Conservation (phyloP, 2,329 filamentous ascomycete species). For the Colletotrichum sp. region DNA sequence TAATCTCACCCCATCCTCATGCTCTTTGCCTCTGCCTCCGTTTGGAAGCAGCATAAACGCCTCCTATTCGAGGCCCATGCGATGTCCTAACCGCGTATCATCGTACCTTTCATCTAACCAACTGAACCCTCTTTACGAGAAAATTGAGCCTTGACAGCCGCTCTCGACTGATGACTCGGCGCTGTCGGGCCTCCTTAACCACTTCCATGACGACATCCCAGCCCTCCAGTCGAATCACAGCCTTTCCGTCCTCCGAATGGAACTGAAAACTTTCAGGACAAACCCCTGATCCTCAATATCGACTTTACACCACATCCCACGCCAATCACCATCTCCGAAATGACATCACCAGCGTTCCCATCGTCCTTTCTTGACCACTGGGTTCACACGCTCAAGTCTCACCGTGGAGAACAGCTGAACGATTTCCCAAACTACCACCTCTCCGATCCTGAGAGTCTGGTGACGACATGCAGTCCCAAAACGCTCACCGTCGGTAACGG, state of each 20-base stretch:
- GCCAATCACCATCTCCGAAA: not conserved
- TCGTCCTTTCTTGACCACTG: slow-evolving; percentile 42
- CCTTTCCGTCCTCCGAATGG: not conserved
- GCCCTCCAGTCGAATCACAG: not conserved
- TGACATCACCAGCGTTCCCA: slow-evolving; percentile 33
- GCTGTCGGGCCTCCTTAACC: not conserved
- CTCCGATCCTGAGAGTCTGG: slow-evolving; percentile 47
- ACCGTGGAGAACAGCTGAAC: slow-evolving; percentile 35
- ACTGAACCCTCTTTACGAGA: not conserved
- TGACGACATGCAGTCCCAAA: slow-evolving; percentile 51
- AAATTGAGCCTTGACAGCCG: not conserved
- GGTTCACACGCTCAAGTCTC: slow-evolving; percentile 26
- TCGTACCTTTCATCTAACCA: not conserved
- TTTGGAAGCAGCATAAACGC: slow-evolving; percentile 16
- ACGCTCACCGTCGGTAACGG: slow-evolving; percentile 64
- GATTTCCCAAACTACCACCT: slow-evolving; percentile 57
- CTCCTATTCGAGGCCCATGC: slow-evolving; percentile 12
- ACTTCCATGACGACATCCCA: slow-evolving; percentile 10
- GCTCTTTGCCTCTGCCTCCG: not conserved
- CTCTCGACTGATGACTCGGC: not conserved
- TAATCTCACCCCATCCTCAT: not conserved
- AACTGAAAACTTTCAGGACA: not conserved
- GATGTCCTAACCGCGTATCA: slow-evolving; percentile 3
- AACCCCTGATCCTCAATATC: slow-evolving; percentile 6
- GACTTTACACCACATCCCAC: not conserved